These are phyloP conservation scores for Dendrobium catenatum DNA, from an alignment of 106 monocot species.

Conservation along the genomic window DNA sequence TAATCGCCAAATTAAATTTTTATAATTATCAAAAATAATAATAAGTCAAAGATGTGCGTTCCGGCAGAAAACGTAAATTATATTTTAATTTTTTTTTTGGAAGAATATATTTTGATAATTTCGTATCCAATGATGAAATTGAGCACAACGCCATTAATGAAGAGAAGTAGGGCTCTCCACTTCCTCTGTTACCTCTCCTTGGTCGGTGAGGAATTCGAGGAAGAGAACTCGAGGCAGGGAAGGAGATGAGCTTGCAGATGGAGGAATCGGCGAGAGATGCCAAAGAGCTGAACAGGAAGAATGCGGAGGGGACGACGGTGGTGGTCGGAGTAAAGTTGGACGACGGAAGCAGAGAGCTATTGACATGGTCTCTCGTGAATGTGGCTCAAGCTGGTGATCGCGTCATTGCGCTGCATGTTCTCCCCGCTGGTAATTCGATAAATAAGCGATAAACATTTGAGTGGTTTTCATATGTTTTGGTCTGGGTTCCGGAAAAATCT, in stretches of 20 bases:
- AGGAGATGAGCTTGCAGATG: not conserved
- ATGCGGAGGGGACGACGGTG: constrained; percentile 17
- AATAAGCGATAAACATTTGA: not conserved
- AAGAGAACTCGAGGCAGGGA: not conserved
- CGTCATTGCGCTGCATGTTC: constrained; percentile 50
- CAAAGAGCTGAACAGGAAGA: not conserved
- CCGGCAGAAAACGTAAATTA: no score
- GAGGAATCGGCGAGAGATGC: not conserved
- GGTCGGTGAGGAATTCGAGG: not conserved
- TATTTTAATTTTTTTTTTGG: no score
- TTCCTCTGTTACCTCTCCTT: not conserved
- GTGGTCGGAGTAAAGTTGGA: constrained; percentile 55
- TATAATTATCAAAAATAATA: no score
- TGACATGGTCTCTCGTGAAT: constrained; percentile 70
- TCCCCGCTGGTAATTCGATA: constrained; percentile 11
- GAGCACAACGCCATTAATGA: not conserved
- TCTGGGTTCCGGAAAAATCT: not conserved
- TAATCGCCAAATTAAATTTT: no score
- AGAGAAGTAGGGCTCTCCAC: not conserved
- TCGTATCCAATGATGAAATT: no score
- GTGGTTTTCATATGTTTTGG: not conserved
- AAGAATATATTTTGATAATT: no score
- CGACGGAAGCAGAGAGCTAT: constrained; percentile 38
- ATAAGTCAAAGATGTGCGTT: no score
- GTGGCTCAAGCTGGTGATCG: constrained; percentile 39